Evolutionary conservation across 78 protist genomes (phyloP).

Genomic region (Monocercomonoides exilis): DNA sequence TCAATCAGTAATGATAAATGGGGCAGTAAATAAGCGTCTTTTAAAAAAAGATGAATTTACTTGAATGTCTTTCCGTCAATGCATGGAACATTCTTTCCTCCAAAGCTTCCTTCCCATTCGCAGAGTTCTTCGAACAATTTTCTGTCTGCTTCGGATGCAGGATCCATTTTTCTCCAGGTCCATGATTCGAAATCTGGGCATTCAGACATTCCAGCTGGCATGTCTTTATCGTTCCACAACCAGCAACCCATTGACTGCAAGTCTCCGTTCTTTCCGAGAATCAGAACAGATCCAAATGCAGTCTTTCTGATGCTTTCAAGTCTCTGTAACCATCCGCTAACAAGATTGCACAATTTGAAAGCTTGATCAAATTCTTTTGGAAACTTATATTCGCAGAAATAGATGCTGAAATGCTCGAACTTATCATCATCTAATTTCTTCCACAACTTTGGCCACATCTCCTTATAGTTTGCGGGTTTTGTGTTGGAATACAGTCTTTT

Average conservation of each 20-base stretch:
- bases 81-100: not conserved
- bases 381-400: not conserved
- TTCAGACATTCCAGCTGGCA: not conserved
- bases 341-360: not conserved
- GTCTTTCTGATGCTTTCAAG: not conserved
- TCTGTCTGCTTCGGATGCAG: not conserved
- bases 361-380: not conserved
- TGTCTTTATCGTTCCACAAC: not conserved
- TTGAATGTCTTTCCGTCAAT: not conserved
- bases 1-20: too few species aligned
- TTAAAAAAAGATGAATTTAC: not conserved
- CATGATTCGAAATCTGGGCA: not conserved
- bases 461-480: not conserved
- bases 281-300: not conserved
- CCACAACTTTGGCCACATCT: not conserved
- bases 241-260: not conserved
- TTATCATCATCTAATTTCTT: not conserved
- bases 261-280: not conserved
- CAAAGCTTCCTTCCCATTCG: not conserved
- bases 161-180: not conserved
- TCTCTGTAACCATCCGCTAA: not conserved
- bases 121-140: not conserved
- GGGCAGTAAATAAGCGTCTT: too few species aligned
- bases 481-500: not conserved
- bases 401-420: not conserved